Base-by-base conservation (phyloP, 2,329 filamentous ascomycete genomes). In the Colletotrichum sp. region DNA sequence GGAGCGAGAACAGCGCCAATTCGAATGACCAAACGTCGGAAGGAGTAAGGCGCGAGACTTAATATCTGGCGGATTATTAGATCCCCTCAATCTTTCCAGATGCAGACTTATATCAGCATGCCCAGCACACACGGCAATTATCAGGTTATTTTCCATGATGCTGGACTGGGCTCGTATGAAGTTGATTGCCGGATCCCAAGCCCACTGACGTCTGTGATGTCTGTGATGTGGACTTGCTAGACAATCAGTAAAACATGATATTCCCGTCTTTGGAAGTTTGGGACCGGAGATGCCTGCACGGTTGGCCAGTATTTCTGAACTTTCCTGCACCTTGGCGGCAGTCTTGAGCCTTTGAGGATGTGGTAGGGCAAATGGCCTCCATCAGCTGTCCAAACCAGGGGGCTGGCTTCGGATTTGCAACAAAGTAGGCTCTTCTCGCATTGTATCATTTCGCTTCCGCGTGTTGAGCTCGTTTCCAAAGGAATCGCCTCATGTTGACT, bases 151-250 rank as follows among this genome's bases (percentile, higher is more conserved):
- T 8, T 52, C 4, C n/a, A 0, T n/a, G 1, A 13, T 21, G 44
- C 7, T 13, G 0, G n/a, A 52, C 6, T 13, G 8, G n/a, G n/a
- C n/a, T 1, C 0, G n/a, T 52, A 13, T 13, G 10, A 24, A 13
- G n/a, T 21, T 21, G 44, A 52, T 52, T 2, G 44, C 44, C 44
- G 44, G 12, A 52, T 5, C 3, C n/a, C 10, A 21, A 21, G 10
- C 5, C n/a, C n/a, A 9, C n/a, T 21, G 6, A n/a, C 12, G 10
- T 52, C n/a, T 52, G 44, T 21, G n/a, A 21, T 52, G 10, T 52
- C n/a, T 52, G 44, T 21, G n/a, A 21, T 52, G 10, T 52, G 13
- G 10, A 13, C 44, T 0, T 24, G 10, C 10, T 52, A 13, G 44
- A 52, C 44, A 52, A 13, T 52, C n/a, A 52, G 44, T 12, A 21